phyloP scores from a whole-genome alignment of 2,329 filamentous ascomycete species.

The Zasmidium cellare region DNA sequence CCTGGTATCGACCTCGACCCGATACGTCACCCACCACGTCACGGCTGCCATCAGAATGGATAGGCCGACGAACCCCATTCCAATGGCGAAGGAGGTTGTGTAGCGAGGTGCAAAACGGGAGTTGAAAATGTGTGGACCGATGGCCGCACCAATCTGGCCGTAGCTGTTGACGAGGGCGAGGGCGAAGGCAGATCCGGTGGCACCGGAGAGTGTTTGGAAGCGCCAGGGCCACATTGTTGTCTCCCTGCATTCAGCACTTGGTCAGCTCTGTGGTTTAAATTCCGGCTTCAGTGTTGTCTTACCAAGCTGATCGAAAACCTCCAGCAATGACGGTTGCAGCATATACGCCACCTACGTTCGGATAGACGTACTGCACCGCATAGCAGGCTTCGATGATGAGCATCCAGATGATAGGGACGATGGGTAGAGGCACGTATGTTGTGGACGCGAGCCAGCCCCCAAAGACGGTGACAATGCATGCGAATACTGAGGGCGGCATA shows the following conservation, averaged over 20 bases:
- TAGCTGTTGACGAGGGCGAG: slow-evolving; percentile 13
- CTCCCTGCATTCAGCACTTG: too few relatives aligned
- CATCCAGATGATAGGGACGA: slow-evolving; percentile 3
- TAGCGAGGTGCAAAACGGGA: slow-evolving; percentile 8
- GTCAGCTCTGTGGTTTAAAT: too few relatives aligned
- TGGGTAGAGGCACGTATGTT: background rate
- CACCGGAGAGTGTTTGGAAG: slow-evolving; percentile 10
- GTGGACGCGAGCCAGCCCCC: slow-evolving; percentile 11
- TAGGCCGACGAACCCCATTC: slow-evolving; percentile 11
- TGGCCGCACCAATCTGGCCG: slow-evolving; percentile 51
- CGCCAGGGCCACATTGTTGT: slow-evolving; percentile 16
- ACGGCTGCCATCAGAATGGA: slow-evolving; percentile 2
- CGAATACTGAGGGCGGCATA: slow-evolving; percentile 14
- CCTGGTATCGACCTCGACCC: slow-evolving; percentile 4
- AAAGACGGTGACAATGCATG: slow-evolving; percentile 11
- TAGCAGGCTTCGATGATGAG: slow-evolving; percentile 14
- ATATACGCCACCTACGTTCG: slow-evolving; percentile 11
- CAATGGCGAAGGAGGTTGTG: slow-evolving; percentile 7
- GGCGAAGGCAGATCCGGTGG: slow-evolving; percentile 12
- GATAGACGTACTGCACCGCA: slow-evolving; percentile 10
- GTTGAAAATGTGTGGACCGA: slow-evolving; percentile 41
- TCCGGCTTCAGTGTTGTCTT: too few relatives aligned
- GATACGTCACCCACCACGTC: slow-evolving; percentile 8
- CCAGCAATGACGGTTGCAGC: slow-evolving; percentile 10
- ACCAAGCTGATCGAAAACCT: slow-evolving; percentile 9